Percentiles rank a stretch among this genome's conserved stretches.
These are phyloP conservation scores for Coleophoma cylindrospora DNA, from an alignment of 2,329 filamentous ascomycete species.

Conservation along the genomic window DNA sequence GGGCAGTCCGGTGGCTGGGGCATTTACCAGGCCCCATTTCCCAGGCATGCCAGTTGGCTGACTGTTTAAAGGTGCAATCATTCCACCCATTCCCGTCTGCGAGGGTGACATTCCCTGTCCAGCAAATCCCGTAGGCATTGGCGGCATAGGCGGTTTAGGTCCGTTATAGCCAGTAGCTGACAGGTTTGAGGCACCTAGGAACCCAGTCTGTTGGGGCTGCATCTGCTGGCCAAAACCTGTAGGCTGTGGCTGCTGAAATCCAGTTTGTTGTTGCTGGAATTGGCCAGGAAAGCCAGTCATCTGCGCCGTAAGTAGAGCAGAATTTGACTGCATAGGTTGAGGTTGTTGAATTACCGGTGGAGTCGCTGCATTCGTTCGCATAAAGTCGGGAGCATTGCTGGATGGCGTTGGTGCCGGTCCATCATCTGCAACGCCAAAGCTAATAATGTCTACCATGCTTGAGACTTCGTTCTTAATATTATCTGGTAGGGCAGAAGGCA, in stretches of 20 bases:
- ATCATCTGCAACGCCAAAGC: slow-evolving; percentile 83
- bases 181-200: slow-evolving; percentile 60
- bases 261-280: slow-evolving; percentile 35
- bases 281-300: slow-evolving; percentile 63
- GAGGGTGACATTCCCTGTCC: slow-evolving; percentile 53
- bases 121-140: slow-evolving; percentile 75
- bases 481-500: slow-evolving; percentile 74
- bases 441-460: slow-evolving; percentile 99
- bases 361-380: slow-evolving; percentile 50
- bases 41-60: slow-evolving; percentile 91
- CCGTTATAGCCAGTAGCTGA: slow-evolving; percentile 78
- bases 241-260: slow-evolving; percentile 40
- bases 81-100: slow-evolving; percentile 57
- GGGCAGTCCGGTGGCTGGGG: slow-evolving; percentile 80
- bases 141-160: slow-evolving; percentile 72
- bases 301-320: slow-evolving; percentile 58
- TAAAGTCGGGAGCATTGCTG: background rate
- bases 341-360: slow-evolving; percentile 60
- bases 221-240: slow-evolving; percentile 51
- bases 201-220: slow-evolving; percentile 66
- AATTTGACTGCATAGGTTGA: slow-evolving; percentile 69
- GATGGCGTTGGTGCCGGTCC: slow-evolving; percentile 39
- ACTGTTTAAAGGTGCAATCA: slow-evolving; percentile 66
- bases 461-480: slow-evolving; percentile 94
- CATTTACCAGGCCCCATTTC: slow-evolving; percentile 98